Evolutionary conservation across 2,329 filamentous ascomycete species (phyloP), one percentile per base, ranked within the genome.

Genomic region (Diaporthe sp.): DNA sequence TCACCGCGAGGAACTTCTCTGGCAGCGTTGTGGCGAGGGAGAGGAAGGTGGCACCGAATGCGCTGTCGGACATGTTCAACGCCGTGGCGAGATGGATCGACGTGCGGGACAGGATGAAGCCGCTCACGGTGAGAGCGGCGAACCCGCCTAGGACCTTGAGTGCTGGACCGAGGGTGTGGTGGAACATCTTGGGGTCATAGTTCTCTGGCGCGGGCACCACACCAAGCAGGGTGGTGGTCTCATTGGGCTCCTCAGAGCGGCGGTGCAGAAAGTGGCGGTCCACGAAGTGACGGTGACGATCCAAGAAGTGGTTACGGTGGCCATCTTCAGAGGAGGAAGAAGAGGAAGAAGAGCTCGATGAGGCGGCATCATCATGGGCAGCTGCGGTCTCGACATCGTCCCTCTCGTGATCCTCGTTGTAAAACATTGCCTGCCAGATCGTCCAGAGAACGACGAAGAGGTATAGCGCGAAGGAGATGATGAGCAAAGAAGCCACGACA

Each of bases 1-100:
- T 76, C 5, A 89, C 81, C 1, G 88, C 85, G 61, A 90, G 77
- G 52, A 89, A 83, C 77, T 89, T 89, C 77, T 90, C 88, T 0
- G 88, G 88, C 1, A 90, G 80, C 0, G 88, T 89, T 0, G 88
- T 90, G 7, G 87, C 88, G 15, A 76, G 67, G 33, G 74, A 76
- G 42, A 76, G 42, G 58, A 76, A 40, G 42, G 74, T 76, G 25
- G 74, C 74, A 28, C 74, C 74, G 64, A 76, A 76, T 8, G 74
- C 73, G 50, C 77, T 76, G 35, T 72, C 73, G 47, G 76, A 79
- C 30, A 79, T 76, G 57, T 66, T 67, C 13, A 77, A 74, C 1
- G 76, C 67, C 4, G 75, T 33, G 25, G 77, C 76, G 25, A 79
- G 74, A 22, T 67, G 72, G 2, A 68, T 50, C 25, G 74, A 76